These are phyloP conservation scores for Lepiota subincarnata DNA, from an alignment of 768 basidiomycete genomes.

Conservation along the genomic window DNA sequence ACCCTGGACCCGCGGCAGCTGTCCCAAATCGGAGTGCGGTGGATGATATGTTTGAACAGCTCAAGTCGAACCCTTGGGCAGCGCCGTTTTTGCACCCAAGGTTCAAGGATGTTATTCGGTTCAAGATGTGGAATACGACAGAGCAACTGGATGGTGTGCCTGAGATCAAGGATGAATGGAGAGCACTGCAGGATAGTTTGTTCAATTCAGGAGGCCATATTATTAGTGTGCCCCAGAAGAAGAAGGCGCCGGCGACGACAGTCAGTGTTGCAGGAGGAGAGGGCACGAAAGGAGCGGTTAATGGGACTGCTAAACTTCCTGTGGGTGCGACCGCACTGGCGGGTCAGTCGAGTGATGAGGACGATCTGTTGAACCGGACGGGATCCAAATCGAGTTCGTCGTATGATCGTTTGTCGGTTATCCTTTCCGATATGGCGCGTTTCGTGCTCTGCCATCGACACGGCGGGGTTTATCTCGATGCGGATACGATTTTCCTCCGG, in stretches of 20 bases:
- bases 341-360: slow-evolving; percentile 30
- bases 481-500: slow-evolving; percentile 86
- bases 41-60: slow-evolving; percentile 75
- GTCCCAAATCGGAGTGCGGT: slow-evolving; percentile 76
- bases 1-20: slow-evolving; percentile 85
- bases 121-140: slow-evolving; percentile 96
- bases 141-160: slow-evolving; percentile 86
- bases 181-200: slow-evolving; percentile 60
- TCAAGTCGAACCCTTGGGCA: slow-evolving; percentile 85
- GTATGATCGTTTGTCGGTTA: slow-evolving; percentile 89
- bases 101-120: slow-evolving; percentile 85
- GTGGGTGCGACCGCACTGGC: slow-evolving; percentile 4
- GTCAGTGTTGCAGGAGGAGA: slow-evolving; percentile 4
- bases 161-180: slow-evolving; percentile 88
- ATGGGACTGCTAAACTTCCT: slow-evolving; percentile 42
- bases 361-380: slow-evolving; percentile 64
- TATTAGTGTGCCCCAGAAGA: slow-evolving; percentile 51
- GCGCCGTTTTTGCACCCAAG: slow-evolving; percentile 86
- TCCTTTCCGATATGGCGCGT: slow-evolving; percentile 94
- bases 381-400: slow-evolving; percentile 85
- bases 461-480: slow-evolving; percentile 92
- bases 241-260: slow-evolving; percentile 23
- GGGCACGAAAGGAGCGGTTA: slow-evolving; percentile 49
- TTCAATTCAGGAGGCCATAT: slow-evolving; percentile 88
- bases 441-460: slow-evolving; percentile 92